Evolutionary conservation across 805 yeast species (phyloP), one percentile per base, ranked within the genome.

Genomic region (Yarrowia osloensis): DNA sequence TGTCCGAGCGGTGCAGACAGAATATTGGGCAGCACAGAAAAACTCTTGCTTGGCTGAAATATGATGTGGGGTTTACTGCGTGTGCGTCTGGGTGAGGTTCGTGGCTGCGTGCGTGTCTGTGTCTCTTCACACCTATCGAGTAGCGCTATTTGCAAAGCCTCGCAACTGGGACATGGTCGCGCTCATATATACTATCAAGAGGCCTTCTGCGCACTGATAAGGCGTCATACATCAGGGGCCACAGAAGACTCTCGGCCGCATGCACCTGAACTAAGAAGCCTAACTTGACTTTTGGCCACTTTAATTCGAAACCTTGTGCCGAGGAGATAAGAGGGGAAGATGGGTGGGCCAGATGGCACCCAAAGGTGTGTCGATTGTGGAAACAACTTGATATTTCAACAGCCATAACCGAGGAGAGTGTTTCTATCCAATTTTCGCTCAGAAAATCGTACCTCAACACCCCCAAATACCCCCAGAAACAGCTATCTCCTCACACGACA

Each of bases 171-270:
- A 50, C 26, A 29, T 50, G 28, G 57, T 9, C 29, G 8, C 11
- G 13, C 26, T 31, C 57, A 13, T 50, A 50, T 50, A 50, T 50
- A 50, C 57, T 50, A 50, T 50, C 57, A 13, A 8, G 57, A 33
- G 40, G 29, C 44, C 33, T 35, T 33, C 59, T 54, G 44, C 61
- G 61, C 61, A 54, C 61, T 54, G 61, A 54, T 54, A 54, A 54
- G 61, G 61, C 61, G 61, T 54, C 61, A 54, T 54, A 54, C 61
- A 54, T 54, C 61, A 35, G 61, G 61, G 61, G 61, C 61, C 61
- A 54, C 61, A 54, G 61, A 54, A 54, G 61, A 54, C 61, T 35
- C 61, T 54, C 61, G 61, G 61, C 61, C 61, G 61, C 61, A 54
- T 37, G 61, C 61, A 54, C 61, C 61, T 54, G 61, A 54, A 37